Evolutionary conservation across 2,329 filamentous ascomycete genomes (phyloP).

Genomic region (Verticillium klebahnii): DNA sequence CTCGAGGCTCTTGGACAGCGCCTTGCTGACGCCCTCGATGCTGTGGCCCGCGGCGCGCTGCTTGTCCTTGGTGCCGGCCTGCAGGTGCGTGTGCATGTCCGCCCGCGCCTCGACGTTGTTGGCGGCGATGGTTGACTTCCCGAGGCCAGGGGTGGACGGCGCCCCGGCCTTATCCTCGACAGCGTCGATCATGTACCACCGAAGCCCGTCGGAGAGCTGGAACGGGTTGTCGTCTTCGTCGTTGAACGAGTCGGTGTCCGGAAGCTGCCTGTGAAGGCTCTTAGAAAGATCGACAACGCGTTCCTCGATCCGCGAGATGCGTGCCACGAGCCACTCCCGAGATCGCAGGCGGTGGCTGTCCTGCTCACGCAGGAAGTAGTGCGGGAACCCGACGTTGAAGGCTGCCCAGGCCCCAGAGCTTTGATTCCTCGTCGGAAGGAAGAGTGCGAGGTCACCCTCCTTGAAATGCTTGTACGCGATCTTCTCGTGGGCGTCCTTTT

Average conservation of each 20-base stretch:
- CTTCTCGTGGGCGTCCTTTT: conserved; percentile 88
- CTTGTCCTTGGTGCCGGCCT: conserved; percentile 37
- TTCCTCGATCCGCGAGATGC: conserved; percentile 87
- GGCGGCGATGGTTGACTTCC: conserved; percentile 85
- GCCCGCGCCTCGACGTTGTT: conserved; percentile 84
- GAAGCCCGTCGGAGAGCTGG: conserved; percentile 86
- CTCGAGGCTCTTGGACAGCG: conserved; percentile 81
- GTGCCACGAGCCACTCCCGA: conserved; percentile 93
- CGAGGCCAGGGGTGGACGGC: conserved; percentile 86
- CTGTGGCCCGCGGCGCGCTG: conserved; percentile 44
- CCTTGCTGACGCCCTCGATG: conserved; percentile 71
- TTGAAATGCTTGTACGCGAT: conserved; percentile 96
- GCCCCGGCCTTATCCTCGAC: conserved; percentile 88
- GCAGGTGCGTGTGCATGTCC: conserved; percentile 53
- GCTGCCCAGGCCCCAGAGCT: conserved; percentile 94
- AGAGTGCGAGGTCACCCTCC: conserved; percentile 89
- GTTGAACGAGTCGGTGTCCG: conserved; percentile 45
- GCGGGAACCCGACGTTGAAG: conserved; percentile 95
- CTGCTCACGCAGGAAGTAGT: conserved; percentile 94
- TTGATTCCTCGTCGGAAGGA: conserved; percentile 91
- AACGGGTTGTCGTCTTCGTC: conserved; percentile 95
- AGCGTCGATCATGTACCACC: conserved; percentile 95
- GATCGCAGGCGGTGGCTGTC: conserved; percentile 79
- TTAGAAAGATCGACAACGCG: conserved; percentile 89
- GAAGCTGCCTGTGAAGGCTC: conserved; percentile 47